A percentile compares a stretch with the other conserved stretches of the same genome.
phyloP scores from a whole-genome alignment of 208 protist genomes.

The Polymyxa betae region DNA sequence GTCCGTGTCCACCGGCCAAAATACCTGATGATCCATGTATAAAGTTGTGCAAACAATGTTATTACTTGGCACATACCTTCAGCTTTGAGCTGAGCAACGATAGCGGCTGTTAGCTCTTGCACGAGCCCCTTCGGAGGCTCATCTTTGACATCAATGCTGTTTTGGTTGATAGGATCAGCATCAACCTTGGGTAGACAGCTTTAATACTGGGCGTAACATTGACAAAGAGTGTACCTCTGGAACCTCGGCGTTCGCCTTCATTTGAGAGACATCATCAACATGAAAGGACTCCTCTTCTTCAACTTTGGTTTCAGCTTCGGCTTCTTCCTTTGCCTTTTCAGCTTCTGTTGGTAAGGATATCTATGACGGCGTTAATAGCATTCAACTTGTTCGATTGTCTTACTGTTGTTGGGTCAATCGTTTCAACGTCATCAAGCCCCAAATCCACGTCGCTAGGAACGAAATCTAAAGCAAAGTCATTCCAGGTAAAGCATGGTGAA shows the following conservation, averaged over 20 bases:
- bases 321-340: not conserved
- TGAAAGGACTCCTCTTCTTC: not conserved
- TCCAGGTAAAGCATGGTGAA: not conserved
- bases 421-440: slow-evolving; percentile 39
- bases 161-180: slow-evolving; percentile 21
- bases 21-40: not conserved
- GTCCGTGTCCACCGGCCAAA: not conserved
- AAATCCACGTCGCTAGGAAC: slow-evolving; percentile 45
- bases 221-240: not conserved
- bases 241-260: slow-evolving; percentile 5
- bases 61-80: slow-evolving; percentile 4
- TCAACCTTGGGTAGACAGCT: not conserved
- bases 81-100: slow-evolving; percentile 7
- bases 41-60: not conserved
- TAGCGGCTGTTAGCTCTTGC: slow-evolving; percentile 38
- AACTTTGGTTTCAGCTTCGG: not conserved
- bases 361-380: not conserved
- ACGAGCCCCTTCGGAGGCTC: slow-evolving; percentile 37
- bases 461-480: slow-evolving; percentile 19
- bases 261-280: slow-evolving; percentile 9
- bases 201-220: not conserved
- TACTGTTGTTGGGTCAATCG: slow-evolving; percentile 23
- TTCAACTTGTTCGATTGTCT: not conserved
- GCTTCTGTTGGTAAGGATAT: not conserved
- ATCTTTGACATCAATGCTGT: not conserved